Evolutionary conservation across 1,284 basidiomycete species (phyloP).

Genomic region (Pterulicium gracile): DNA sequence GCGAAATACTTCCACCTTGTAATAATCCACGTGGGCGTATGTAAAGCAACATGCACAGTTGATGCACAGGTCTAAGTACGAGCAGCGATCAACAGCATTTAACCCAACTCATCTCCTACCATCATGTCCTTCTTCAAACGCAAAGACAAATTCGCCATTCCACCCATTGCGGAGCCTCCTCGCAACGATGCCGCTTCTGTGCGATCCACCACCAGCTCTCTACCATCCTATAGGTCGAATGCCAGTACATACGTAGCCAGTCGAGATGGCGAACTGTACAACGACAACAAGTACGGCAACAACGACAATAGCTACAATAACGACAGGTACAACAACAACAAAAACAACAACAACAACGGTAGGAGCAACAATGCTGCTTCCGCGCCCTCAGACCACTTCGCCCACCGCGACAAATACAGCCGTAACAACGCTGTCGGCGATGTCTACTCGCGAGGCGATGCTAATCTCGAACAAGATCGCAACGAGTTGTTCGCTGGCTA

Average conservation of each 20-base stretch:
- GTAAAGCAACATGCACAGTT: too few species aligned
- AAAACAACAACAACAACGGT: slow-evolving; percentile 13
- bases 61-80: too few species aligned
- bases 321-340: slow-evolving; percentile 12
- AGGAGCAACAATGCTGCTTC: slow-evolving; percentile 16
- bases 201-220: slow-evolving; percentile 24
- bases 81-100: too few species aligned
- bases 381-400: slow-evolving; percentile 17
- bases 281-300: slow-evolving; percentile 20
- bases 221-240: slow-evolving; percentile 39
- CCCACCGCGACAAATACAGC: slow-evolving; percentile 34
- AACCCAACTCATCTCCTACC: too few species aligned
- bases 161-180: slow-evolving; percentile 38
- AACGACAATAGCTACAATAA: slow-evolving; percentile 16
- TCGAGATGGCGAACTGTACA: slow-evolving; percentile 51
- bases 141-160: slow-evolving; percentile 62
- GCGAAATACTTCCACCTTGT: too few species aligned
- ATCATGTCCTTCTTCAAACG: slow-evolving; percentile 72
- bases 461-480: slow-evolving; percentile 54
- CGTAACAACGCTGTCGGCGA: slow-evolving; percentile 46
- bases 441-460: slow-evolving; percentile 46
- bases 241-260: slow-evolving; percentile 54
- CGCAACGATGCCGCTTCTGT: slow-evolving; percentile 20
- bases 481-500: slow-evolving; percentile 69
- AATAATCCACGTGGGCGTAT: too few species aligned